Evolutionary conservation across 2,329 filamentous ascomycete genomes (phyloP).

Genomic region (Sporothrix phasma): DNA sequence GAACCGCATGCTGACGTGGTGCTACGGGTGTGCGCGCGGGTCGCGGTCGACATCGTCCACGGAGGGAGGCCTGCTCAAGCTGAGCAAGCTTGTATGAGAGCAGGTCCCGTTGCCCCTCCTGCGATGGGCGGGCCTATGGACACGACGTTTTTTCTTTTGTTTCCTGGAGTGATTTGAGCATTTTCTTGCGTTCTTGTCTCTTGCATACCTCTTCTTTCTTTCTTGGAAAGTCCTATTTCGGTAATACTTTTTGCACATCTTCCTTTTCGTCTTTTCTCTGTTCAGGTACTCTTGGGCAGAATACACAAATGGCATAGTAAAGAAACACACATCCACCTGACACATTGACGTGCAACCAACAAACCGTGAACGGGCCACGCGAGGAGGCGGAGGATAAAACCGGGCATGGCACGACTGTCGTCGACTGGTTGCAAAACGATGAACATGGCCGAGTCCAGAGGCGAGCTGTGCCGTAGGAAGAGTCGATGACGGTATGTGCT

Average conservation of each 20-base stretch:
- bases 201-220: background rate
- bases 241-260: background rate
- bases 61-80: background rate
- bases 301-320: constrained; percentile 3
- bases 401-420: too few relatives aligned
- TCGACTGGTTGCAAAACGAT: too few relatives aligned
- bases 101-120: too few relatives aligned
- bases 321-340: background rate
- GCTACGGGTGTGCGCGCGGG: constrained; percentile 7
- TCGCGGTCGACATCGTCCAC: background rate
- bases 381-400: background rate
- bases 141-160: background rate
- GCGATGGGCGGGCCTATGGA: background rate
- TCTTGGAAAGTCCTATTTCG: background rate
- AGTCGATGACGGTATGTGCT: too few relatives aligned
- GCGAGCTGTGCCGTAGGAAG: background rate
- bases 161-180: background rate
- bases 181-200: background rate
- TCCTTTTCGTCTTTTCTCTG: background rate
- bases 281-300: background rate
- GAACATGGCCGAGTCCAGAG: background rate
- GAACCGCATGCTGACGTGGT: constrained; percentile 15
- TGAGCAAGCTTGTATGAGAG: background rate
- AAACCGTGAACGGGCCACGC: background rate
- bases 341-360: background rate